Conservation (phyloP, 805 yeast species). For the Priceomyces haplophilus region DNA sequence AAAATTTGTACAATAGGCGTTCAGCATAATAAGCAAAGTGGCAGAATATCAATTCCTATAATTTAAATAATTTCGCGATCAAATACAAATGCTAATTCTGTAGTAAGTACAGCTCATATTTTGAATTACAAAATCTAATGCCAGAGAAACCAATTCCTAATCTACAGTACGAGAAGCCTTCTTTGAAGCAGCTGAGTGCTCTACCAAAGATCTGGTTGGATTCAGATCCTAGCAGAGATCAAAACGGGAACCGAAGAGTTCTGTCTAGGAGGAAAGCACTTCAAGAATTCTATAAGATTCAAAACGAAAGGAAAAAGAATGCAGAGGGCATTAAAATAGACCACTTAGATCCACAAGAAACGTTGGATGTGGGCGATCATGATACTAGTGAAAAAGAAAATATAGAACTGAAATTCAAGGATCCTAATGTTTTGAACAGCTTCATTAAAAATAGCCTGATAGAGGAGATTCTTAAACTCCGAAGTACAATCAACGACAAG, state of each 20-base stretch:
- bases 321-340: neutral
- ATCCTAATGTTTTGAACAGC: conserved; percentile 16
- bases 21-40: too few relatives aligned
- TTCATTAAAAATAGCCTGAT: conserved; percentile 24
- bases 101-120: neutral
- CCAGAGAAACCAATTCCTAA: neutral
- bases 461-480: conserved; percentile 27
- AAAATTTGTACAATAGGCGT: too few relatives aligned
- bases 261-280: conserved; percentile 41
- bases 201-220: neutral
- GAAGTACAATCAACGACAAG: conserved; percentile 39
- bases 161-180: conserved; percentile 26
- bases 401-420: conserved; percentile 9
- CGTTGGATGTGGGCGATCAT: too few relatives aligned
- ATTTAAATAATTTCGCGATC: too few relatives aligned
- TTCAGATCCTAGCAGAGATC: neutral
- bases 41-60: too few relatives aligned
- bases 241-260: conserved; percentile 22
- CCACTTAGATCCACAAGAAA: neutral
- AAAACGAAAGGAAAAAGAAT: conserved; percentile 14
- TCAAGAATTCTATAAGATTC: conserved; percentile 40
- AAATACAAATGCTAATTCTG: too few relatives aligned
- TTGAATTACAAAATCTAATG: neutral
- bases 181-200: conserved; percentile 2
- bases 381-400: too few relatives aligned